These are phyloP conservation scores for Suillus paluster DNA, from an alignment of 768 basidiomycete genomes.

Conservation along the genomic window DNA sequence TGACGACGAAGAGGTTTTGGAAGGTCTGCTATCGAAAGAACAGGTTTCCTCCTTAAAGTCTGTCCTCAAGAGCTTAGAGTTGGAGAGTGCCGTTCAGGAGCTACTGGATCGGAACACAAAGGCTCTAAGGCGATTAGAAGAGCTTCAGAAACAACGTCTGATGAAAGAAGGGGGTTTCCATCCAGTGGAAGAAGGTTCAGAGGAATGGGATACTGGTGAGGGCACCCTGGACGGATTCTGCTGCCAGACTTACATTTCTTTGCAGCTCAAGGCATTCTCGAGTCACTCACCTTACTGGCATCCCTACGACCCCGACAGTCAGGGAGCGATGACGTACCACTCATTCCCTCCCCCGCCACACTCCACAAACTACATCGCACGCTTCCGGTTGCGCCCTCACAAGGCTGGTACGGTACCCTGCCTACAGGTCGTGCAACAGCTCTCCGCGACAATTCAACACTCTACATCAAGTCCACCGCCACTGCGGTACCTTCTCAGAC, in stretches of 20 bases:
- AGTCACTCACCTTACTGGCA: constrained; percentile 68
- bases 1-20: constrained; percentile 48
- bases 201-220: constrained; percentile 85
- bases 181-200: constrained; percentile 66
- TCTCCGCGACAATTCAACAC: constrained; percentile 75
- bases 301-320: constrained; percentile 71
- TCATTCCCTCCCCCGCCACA: constrained; percentile 65
- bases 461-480: constrained; percentile 60
- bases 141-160: constrained; percentile 64
- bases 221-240: constrained; percentile 13
- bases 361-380: constrained; percentile 77
- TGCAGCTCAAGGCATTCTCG: constrained; percentile 72
- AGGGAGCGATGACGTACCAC: constrained; percentile 44
- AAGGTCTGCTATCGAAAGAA: constrained; percentile 59
- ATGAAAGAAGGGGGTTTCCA: constrained; percentile 47
- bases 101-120: constrained; percentile 66
- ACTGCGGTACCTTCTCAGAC: constrained; percentile 38
- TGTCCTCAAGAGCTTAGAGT: constrained; percentile 60
- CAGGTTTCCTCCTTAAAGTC: constrained; percentile 62
- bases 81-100: constrained; percentile 72
- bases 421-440: constrained; percentile 59
- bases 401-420: constrained; percentile 79
- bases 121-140: constrained; percentile 66
- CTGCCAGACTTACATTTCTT: constrained; percentile 18
- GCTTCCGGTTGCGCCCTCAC: constrained; percentile 59